phyloP scores from a whole-genome alignment of 192 early-diverging fungal species.

The Geranomyces michiganensis region DNA sequence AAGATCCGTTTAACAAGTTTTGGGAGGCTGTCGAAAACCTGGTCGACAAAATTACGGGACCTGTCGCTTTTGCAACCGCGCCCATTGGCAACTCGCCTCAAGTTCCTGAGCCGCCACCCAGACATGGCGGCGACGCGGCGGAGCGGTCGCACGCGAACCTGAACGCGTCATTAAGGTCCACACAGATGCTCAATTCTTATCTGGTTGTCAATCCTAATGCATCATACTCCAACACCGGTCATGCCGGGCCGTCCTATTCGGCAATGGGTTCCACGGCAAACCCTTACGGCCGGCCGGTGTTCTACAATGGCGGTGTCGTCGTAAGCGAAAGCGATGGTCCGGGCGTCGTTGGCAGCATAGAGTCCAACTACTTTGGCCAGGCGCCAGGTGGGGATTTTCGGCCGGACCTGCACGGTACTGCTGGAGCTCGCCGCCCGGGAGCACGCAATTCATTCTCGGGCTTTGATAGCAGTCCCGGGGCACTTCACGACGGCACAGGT shows the following conservation, averaged over 20 bases:
- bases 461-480: neutral
- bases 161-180: conserved; percentile 26
- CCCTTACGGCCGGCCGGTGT: conserved; percentile 17
- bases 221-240: neutral
- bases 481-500: neutral
- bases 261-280: neutral
- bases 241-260: neutral
- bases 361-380: conserved; percentile 34
- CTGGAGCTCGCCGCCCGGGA: neutral
- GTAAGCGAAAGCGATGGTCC: neutral
- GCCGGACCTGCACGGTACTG: neutral
- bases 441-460: neutral
- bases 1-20: conserved; percentile 80
- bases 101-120: conserved; percentile 3
- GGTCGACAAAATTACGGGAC: conserved; percentile 61
- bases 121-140: neutral
- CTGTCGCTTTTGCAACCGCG: conserved; percentile 39
- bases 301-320: conserved; percentile 16
- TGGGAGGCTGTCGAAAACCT: conserved; percentile 76
- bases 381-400: neutral
- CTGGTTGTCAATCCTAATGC: conserved; percentile 36
- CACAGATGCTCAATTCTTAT: conserved; percentile 49
- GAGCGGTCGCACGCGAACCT: conserved; percentile 1
- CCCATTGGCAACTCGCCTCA: conserved; percentile 30
- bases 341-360: conserved; percentile 18